Base-by-base conservation (phyloP, 345 rosid species). In the Limnanthes douglasii region DNA sequence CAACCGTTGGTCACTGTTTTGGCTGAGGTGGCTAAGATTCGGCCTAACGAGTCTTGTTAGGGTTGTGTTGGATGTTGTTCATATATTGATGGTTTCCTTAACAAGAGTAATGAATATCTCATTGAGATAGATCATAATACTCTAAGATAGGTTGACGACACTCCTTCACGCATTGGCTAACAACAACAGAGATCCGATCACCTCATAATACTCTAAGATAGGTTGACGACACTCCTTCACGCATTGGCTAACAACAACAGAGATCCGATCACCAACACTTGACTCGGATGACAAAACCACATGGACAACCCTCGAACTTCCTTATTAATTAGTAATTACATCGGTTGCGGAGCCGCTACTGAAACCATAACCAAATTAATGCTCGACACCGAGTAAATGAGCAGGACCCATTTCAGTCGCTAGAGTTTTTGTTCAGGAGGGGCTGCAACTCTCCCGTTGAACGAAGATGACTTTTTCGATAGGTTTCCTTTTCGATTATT, bases 61-160 rank as follows among this genome's bases (percentile, higher is more conserved):
- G n/a, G n/a, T n/a, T n/a, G n/a, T n/a, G n/a, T n/a, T n/a, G n/a
- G n/a, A n/a, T n/a, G n/a, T n/a, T n/a, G n/a, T n/a, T n/a, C n/a
- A n/a, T n/a, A n/a, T n/a, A n/a, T n/a, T n/a, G n/a, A n/a, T n/a
- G n/a, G n/a, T n/a, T n/a, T n/a, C n/a, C n/a, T n/a, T n/a, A n/a
- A n/a, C n/a, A n/a, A n/a, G 98, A 90, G 48, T 84, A 90, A 45
- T 90, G 98, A 51, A 90, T 92, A 66, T 70, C 78, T 43, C 64
- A 77, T 18, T 61, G 35, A 4, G 66, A 34, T 15, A 73, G 34
- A 33, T 84, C 78, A 15, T 48, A 43, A n/a, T 54, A 46, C 37
- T 38, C 64, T 42, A 59, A 56, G 6, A 69, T 41, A 5, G 95
- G 95, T 1, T 95, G 79, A 16, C 95, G 82, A 22, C 75, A 51